Evolutionary conservation across 116 monocot genomes (phyloP).

Genomic region (Cymodocea nodosa): DNA sequence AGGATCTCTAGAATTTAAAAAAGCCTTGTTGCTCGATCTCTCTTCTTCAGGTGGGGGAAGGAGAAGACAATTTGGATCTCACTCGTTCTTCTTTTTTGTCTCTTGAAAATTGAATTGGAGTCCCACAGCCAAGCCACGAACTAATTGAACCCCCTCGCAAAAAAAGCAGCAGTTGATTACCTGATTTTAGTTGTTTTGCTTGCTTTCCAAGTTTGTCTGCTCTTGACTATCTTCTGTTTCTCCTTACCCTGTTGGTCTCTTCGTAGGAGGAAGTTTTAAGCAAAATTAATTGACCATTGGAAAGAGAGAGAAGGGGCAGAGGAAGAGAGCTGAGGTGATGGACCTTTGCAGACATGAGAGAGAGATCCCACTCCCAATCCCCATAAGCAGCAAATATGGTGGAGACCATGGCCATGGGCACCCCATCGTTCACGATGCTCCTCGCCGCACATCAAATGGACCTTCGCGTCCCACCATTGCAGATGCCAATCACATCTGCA

Average conservation of each 20-base stretch:
- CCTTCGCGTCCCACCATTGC: background rate
- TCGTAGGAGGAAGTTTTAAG: background rate
- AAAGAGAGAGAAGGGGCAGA: background rate
- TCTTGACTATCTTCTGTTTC: background rate
- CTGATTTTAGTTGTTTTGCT: background rate
- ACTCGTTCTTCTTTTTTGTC: no score
- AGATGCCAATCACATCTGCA: background rate
- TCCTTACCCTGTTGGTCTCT: background rate
- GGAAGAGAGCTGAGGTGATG: conserved; percentile 17
- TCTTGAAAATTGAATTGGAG: no score
- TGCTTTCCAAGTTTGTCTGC: background rate
- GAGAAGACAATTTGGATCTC: no score
- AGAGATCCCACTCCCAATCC: conserved; percentile 41
- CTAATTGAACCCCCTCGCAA: no score
- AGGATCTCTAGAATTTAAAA: background rate
- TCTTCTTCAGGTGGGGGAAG: no score
- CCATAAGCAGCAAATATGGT: conserved; percentile 23
- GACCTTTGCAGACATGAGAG: conserved; percentile 33
- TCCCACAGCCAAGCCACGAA: no score
- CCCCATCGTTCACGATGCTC: background rate
- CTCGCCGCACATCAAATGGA: conserved; percentile 3
- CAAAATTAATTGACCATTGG: background rate
- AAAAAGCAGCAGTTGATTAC: background rate
- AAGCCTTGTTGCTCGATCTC: no score
- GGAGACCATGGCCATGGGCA: background rate